Evolutionary conservation across 2,329 filamentous ascomycete genomes (phyloP), one percentile per base, ranked within the genome.

Genomic region (Clarireedia monteithiana): DNA sequence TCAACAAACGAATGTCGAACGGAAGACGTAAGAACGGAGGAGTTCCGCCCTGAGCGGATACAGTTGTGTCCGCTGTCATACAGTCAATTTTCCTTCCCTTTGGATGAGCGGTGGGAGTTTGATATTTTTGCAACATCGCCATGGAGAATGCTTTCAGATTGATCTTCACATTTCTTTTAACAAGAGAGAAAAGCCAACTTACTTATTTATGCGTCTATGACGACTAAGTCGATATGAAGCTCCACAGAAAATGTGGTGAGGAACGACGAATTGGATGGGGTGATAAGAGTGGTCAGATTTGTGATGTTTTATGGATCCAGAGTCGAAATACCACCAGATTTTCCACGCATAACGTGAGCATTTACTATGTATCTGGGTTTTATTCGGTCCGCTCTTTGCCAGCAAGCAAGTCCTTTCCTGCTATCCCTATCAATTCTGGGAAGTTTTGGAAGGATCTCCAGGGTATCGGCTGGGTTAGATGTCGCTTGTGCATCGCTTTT

Each of bases 1-100:
- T 55, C 53, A 55, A 40, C 23, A 55, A 17, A 39, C 53, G 40
- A 50, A 55, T 55, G 27, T 55, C 53, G 39, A 50, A 50, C 17
- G 53, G 53, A 27, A 48, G 50, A 27, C 50, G 49, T 34, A 55
- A 48, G 23, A 55, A 20, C 6, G 53, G 53, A 55, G 53, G 38
- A 20, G 24, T 55, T 40, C 53, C 47, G 47, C 38, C 27, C 30
- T 48, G 27, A 17, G 39, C 23, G 6, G 53, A 36, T 4, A 23
- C 17, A 10, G 48, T 49, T 20, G 36, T 23, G 20, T 50, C 27
- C 5, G 27, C 17, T 14, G 26, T 36, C 47, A 55, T 53, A 6
- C 50, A 36, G 38, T 26, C 44, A 24, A 24, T 47, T 50, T 50
- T 17, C 39, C 46, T 55, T 15, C 26, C n/a, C 15, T n/a, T 23